Evolutionary conservation across 108 stramenopile genomes (phyloP).

Genomic region (Fragilariopsis cylindrus): DNA sequence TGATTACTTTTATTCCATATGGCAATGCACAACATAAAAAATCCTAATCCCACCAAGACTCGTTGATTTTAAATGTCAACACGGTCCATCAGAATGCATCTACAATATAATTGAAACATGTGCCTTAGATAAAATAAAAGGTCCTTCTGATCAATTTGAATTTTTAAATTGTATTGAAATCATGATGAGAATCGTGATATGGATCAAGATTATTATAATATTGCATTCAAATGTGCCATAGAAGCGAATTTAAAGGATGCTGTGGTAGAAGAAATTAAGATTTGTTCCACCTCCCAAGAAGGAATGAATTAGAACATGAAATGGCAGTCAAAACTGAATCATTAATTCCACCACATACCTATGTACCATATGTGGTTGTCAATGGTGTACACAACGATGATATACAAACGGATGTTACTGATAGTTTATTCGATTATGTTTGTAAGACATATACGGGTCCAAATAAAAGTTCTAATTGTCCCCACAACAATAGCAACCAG

Average conservation of each 20-base stretch:
- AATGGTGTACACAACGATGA: background rate
- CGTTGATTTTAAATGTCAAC: conserved; percentile 1
- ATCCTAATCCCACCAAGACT: background rate
- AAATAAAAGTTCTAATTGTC: background rate
- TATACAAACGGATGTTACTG: background rate
- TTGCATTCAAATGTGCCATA: background rate
- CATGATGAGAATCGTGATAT: background rate
- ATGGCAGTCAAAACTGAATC: background rate
- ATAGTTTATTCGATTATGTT: background rate
- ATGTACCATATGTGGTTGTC: background rate
- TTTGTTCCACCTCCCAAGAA: background rate
- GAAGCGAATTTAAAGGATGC: background rate
- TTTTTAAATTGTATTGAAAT: conserved; percentile 3
- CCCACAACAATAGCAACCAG: background rate
- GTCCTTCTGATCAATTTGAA: background rate
- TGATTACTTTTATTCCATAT: background rate
- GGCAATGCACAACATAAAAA: background rate
- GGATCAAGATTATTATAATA: background rate
- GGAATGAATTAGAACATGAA: background rate
- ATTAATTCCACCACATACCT: background rate
- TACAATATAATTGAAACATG: conserved; percentile 6
- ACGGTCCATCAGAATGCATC: conserved; percentile 6
- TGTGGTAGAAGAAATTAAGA: background rate
- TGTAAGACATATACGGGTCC: background rate
- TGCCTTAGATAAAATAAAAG: background rate